Evolutionary conservation across 306 rosid species (phyloP), one percentile per base, ranked within the genome.

Genomic region (Betula pendula): DNA sequence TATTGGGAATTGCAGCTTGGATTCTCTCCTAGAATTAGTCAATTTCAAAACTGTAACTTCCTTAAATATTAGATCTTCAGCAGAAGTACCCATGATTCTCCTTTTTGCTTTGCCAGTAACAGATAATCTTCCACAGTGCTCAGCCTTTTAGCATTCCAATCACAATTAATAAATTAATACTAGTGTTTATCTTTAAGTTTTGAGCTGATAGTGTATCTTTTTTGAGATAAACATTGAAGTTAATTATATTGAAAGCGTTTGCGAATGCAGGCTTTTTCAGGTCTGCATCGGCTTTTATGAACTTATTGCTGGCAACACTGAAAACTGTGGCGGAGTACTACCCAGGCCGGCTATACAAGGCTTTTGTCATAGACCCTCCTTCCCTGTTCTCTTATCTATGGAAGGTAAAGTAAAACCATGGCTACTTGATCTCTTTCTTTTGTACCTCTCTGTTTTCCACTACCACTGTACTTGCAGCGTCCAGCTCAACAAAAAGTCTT

Each of bases 351-450:
- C 88, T 95, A 40, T 42, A 74, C 82, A 88, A 87, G 68, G 92
- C 93, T 4, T 95, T 95, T 75, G 87, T 95, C 2, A 90, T 92
- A n/a, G 99, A 95, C 87, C 92, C 99, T 49, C 99, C 99, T 0
- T 82, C 94, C 2, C 85, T 95, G 17, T 95, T 95, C 80, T 80
- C 97, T 33, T 95, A 95, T 78, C 71, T 95, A 49, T 95, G 99
- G 99, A 95, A 95, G 99, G 99, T 95, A 87, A 65, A 72, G 80
- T 81, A 80, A 81, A 86, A 70, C 14, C 58, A 4, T 8, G n/a
- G 38, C 51, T 45, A 6, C 8, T 38, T n/a, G n/a, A n/a, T n/a
- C 42, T 38, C 16, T 65, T 65, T 81, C 76, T 79, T 65, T 78
- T 13, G 79, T 40, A 71, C 77, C 74, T 73, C 73, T 38, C 38